A percentile compares a stretch with the other conserved stretches of the same genome.
phyloP scores from a whole-genome alignment of 768 basidiomycete genomes.

The Nidularia pulvinata region DNA sequence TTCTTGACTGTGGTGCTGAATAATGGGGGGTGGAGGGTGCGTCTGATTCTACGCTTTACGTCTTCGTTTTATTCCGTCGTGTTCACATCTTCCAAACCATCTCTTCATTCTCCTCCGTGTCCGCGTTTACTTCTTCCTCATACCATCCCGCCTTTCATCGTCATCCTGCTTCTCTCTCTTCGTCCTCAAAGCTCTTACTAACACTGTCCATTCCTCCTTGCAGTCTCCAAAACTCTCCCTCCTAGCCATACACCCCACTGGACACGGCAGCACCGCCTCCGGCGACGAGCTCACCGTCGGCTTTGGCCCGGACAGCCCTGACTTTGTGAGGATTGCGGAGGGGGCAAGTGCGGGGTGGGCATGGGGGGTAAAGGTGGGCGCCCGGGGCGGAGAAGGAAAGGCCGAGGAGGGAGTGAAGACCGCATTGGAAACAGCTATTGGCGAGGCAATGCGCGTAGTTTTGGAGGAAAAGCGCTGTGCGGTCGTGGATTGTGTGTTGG shows the following conservation, averaged over 20 bases:
- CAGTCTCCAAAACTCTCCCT: slow-evolving; percentile 65
- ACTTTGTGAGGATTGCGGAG: slow-evolving; percentile 61
- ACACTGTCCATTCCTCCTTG: too few species aligned
- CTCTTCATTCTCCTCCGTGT: too few species aligned
- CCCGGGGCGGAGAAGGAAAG: slow-evolving; percentile 26
- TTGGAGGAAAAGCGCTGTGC: slow-evolving; percentile 60
- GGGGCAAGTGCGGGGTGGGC: slow-evolving; percentile 74
- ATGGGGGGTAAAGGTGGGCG: slow-evolving; percentile 29
- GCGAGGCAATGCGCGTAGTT: slow-evolving; percentile 56
- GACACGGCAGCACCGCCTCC: slow-evolving; percentile 43
- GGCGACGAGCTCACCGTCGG: slow-evolving; percentile 58
- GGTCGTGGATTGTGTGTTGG: slow-evolving; percentile 61
- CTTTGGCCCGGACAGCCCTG: slow-evolving; percentile 62
- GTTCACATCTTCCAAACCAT: too few species aligned
- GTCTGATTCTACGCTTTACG: slow-evolving; percentile 4
- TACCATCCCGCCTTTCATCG: neutral
- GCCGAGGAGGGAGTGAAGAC: slow-evolving; percentile 13
- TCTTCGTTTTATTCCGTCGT: too few species aligned
- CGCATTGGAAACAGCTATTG: slow-evolving; percentile 27
- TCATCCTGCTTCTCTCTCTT: neutral
- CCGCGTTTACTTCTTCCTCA: too few species aligned
- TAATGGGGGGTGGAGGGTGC: slow-evolving; percentile 69
- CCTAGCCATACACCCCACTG: slow-evolving; percentile 62
- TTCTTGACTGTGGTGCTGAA: slow-evolving; percentile 73
- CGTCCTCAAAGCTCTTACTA: too few species aligned